Percentiles rank a stretch among this genome's conserved stretches.
Evolutionary conservation across 2,329 filamentous ascomycete species (phyloP).

Genomic region (Cladophialophora psammophila): DNA sequence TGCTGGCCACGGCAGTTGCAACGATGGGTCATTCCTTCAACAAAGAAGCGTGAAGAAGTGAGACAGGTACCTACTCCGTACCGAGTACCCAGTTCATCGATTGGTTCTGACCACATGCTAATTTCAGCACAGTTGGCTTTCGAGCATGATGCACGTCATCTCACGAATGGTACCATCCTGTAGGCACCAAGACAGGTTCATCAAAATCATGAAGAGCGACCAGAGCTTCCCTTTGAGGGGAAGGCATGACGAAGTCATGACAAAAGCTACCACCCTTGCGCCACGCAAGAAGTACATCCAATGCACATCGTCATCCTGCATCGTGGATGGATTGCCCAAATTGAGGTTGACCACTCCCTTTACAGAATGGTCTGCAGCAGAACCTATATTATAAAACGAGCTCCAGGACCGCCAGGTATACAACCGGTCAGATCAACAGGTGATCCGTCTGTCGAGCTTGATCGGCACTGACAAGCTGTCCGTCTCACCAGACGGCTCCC

Average conservation of each 20-base stretch:
- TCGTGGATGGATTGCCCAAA: not conserved
- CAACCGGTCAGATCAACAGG: slow-evolving; percentile 10
- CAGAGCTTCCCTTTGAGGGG: not conserved
- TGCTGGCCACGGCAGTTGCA: not conserved
- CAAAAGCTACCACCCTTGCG: not conserved
- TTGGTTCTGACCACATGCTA: not conserved
- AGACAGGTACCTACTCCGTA: not conserved
- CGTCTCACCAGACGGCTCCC: not conserved
- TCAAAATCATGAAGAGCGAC: not conserved
- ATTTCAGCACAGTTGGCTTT: not conserved
- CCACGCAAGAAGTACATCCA: not conserved
- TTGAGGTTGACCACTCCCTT: not conserved
- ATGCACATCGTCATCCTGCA: not conserved
- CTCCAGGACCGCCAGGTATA: not conserved
- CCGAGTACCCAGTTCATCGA: not conserved
- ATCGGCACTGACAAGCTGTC: slow-evolving; percentile 6
- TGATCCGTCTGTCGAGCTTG: slow-evolving; percentile 15
- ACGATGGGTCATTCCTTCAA: not conserved
- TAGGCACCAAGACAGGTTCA: not conserved
- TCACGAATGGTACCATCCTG: no score
- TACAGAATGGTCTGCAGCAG: not conserved
- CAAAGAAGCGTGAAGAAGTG: not conserved
- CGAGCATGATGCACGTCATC: no score
- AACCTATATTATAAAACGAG: slow-evolving; percentile 3
- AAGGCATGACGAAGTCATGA: not conserved